Percentiles rank a stretch among this genome's conserved stretches.
Conservation (phyloP, 805 yeast genomes). For the Starmerella stigmatis region DNA sequence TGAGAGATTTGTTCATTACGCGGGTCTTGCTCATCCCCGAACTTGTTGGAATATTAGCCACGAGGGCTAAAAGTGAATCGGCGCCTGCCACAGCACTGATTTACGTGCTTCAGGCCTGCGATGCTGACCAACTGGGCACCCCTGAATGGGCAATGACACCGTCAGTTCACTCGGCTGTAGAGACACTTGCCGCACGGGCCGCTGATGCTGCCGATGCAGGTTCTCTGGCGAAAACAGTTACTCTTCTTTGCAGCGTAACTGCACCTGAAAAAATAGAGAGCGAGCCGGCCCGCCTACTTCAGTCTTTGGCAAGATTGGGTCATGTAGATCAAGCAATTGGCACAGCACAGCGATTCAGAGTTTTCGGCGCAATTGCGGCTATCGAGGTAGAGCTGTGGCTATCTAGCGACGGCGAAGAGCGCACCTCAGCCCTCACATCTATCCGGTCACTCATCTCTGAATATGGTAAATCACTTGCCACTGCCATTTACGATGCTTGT, state of each 20-base stretch:
- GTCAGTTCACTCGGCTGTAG: conserved; percentile 8
- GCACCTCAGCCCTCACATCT: background rate
- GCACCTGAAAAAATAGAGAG: conserved; percentile 14
- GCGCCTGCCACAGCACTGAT: background rate
- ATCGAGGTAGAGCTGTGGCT: conserved; percentile 39
- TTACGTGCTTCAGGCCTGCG: conserved; percentile 6
- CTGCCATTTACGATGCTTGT: conserved; percentile 12
- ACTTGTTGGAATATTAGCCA: background rate
- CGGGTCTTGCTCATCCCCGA: background rate
- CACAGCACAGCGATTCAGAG: conserved; percentile 56
- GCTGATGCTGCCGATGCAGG: conserved; percentile 17
- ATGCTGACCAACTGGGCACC: background rate
- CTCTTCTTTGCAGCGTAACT: conserved; percentile 32
- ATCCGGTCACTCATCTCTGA: conserved; percentile 5
- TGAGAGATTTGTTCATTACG: background rate
- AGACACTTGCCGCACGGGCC: conserved; percentile 20
- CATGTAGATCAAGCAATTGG: conserved; percentile 34
- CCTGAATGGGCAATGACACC: conserved; percentile 13
- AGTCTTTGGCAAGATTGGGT: conserved; percentile 40
- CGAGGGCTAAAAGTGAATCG: background rate
- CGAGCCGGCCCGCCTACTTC: conserved; percentile 19
- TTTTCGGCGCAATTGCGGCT: conserved; percentile 53
- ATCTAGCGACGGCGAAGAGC: background rate
- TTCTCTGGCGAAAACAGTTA: conserved; percentile 33
- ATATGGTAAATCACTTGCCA: conserved; percentile 7